These are phyloP conservation scores for Crithidia expoeki DNA, from an alignment of 208 protist genomes.

Conservation along the genomic window DNA sequence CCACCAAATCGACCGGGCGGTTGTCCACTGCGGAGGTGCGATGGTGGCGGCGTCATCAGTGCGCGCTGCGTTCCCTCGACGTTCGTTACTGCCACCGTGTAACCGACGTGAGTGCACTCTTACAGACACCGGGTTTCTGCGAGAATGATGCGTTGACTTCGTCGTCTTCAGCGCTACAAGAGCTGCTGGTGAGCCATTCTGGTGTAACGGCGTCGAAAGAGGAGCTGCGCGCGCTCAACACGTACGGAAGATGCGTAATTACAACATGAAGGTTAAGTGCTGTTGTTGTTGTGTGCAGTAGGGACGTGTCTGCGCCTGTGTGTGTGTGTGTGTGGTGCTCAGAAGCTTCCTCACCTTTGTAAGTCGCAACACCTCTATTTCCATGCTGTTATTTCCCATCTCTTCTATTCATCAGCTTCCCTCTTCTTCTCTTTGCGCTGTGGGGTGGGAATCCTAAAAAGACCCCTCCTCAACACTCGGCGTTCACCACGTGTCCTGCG, in stretches of 20 bases:
- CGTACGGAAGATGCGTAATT: slow-evolving; percentile 8
- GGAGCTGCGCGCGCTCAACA: slow-evolving; percentile 26
- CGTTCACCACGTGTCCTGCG: too few relatives aligned
- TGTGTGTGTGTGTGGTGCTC: too few relatives aligned
- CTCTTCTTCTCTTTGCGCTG: background rate
- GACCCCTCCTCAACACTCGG: too few relatives aligned
- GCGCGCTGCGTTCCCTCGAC: slow-evolving; percentile 27
- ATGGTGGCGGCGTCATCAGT: slow-evolving; percentile 21
- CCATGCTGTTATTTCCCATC: too few relatives aligned
- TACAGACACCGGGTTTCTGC: background rate
- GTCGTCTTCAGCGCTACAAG: slow-evolving; percentile 4
- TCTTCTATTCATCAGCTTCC: too few relatives aligned
- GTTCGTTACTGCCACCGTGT: slow-evolving; percentile 19
- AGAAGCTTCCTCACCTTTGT: too few relatives aligned
- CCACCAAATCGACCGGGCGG: too few relatives aligned
- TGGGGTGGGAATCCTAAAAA: too few relatives aligned
- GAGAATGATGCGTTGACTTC: background rate
- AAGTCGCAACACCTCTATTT: too few relatives aligned
- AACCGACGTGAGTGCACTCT: slow-evolving; percentile 20
- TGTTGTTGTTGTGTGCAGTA: too few relatives aligned
- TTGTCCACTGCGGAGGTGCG: background rate
- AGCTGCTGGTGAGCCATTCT: slow-evolving; percentile 17
- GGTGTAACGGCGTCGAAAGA: slow-evolving; percentile 18
- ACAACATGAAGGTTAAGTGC: too few relatives aligned
- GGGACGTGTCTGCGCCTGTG: too few relatives aligned